These are phyloP conservation scores for Eimeria tenella DNA, from an alignment of 169 alveolate genomes.

Conservation along the genomic window DNA sequence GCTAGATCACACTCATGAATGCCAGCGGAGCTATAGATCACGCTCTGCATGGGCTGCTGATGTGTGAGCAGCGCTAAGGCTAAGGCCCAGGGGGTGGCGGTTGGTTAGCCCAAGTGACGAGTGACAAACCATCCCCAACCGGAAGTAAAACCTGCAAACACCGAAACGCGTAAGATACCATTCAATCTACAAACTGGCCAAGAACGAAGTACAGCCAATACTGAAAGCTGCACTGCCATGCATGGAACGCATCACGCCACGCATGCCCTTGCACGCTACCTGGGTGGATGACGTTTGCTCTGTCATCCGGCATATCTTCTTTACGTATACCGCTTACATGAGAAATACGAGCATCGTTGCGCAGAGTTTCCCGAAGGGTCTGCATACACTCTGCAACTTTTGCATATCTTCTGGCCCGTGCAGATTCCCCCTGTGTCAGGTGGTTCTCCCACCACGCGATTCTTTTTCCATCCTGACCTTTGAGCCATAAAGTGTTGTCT, in stretches of 20 bases:
- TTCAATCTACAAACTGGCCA: background rate
- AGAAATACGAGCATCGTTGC: slow-evolving; percentile 34
- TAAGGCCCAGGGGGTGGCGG: background rate
- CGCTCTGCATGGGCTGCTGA: too few species aligned
- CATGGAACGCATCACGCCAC: too few species aligned
- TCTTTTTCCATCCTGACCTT: slow-evolving; percentile 17
- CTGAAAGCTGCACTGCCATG: too few species aligned
- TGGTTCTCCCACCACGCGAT: background rate
- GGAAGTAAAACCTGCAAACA: slow-evolving; percentile 64
- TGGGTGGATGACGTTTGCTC: too few species aligned
- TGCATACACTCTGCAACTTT: slow-evolving; percentile 28
- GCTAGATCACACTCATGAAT: too few species aligned
- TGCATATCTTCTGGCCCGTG: slow-evolving; percentile 11
- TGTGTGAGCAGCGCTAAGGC: background rate
- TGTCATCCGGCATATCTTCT: too few species aligned
- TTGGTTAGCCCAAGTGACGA: slow-evolving; percentile 73
- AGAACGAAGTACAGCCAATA: too few species aligned
- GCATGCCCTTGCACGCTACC: too few species aligned
- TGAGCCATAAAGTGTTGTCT: slow-evolving; percentile 75
- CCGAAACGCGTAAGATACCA: background rate
- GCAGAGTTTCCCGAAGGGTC: slow-evolving; percentile 55
- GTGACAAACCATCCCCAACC: slow-evolving; percentile 74
- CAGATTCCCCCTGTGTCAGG: background rate
- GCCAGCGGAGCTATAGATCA: too few species aligned
- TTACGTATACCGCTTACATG: slow-evolving; percentile 19